These are phyloP conservation scores for Nothophaeocryptopus gaeumannii DNA, from an alignment of 2,329 filamentous ascomycete species.

Conservation along the genomic window DNA sequence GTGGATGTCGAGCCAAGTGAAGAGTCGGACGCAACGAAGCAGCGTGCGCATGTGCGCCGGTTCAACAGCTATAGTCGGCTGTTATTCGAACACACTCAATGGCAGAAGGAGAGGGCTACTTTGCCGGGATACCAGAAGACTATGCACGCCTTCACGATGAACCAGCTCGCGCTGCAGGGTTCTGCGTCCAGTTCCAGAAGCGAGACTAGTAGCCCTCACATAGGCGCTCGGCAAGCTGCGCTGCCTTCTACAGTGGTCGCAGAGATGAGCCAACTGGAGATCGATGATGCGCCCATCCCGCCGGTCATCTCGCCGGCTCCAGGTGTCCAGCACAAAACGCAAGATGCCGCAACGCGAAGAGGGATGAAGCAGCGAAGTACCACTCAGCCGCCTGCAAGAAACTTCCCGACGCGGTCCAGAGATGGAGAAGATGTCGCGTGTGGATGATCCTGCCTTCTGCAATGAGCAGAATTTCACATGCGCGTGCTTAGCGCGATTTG, in stretches of 20 bases:
- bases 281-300: constrained; percentile 22
- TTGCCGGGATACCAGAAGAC: constrained; percentile 25
- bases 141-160: constrained; percentile 29
- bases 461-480: too few species aligned
- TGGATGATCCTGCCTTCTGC: neutral
- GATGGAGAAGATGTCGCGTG: constrained; percentile 7
- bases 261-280: constrained; percentile 11
- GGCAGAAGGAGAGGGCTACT: constrained; percentile 20
- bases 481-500: too few species aligned
- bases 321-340: neutral
- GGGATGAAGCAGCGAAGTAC: constrained; percentile 14
- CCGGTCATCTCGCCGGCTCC: constrained; percentile 23
- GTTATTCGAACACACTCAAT: constrained; percentile 25
- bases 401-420: constrained; percentile 9
- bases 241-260: constrained; percentile 11
- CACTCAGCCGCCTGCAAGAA: constrained; percentile 22
- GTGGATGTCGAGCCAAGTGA: neutral
- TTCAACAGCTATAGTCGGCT: constrained; percentile 22
- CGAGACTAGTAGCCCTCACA: constrained; percentile 14
- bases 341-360: neutral
- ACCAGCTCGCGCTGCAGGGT: constrained; percentile 22
- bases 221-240: constrained; percentile 4
- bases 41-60: too few species aligned
- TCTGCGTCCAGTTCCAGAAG: constrained; percentile 5
- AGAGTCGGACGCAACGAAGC: too few species aligned